phyloP scores from a whole-genome alignment of 108 stramenopile genomes.

The Licmophora abbreviata region DNA sequence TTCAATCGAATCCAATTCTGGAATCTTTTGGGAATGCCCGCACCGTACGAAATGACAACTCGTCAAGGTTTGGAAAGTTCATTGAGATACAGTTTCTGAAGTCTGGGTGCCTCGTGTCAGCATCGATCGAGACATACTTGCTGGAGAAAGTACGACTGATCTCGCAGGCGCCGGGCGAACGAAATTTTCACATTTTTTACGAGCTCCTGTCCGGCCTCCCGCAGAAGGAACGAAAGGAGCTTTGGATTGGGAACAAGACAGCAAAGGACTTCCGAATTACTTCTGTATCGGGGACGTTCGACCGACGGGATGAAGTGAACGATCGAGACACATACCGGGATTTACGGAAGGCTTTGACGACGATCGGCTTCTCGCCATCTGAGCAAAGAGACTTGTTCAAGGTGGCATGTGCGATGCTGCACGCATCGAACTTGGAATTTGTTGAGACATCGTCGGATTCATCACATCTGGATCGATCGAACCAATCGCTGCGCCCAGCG shows the following conservation, averaged over 20 bases:
- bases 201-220: conserved; percentile 52
- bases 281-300: conserved; percentile 59
- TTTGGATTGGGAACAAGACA: conserved; percentile 31
- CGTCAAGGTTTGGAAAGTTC: conserved; percentile 92
- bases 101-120: conserved; percentile 51
- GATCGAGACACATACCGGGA: conserved; percentile 61
- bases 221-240: conserved; percentile 22
- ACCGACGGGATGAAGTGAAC: conserved; percentile 72
- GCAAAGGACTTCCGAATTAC: conserved; percentile 65
- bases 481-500: conserved; percentile 38
- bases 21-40: conserved; percentile 92
- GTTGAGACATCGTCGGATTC: conserved; percentile 14
- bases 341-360: conserved; percentile 56
- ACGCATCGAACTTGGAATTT: conserved; percentile 62
- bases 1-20: conserved; percentile 85
- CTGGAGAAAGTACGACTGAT: conserved; percentile 80
- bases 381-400: conserved; percentile 47
- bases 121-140: conserved; percentile 73
- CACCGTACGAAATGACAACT: conserved; percentile 88
- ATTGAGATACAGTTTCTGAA: conserved; percentile 66
- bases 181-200: conserved; percentile 95
- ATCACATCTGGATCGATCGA: conserved; percentile 30
- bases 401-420: conserved; percentile 54
- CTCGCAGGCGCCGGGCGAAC: conserved; percentile 60
- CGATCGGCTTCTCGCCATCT: conserved; percentile 42